phyloP scores from a whole-genome alignment of 768 basidiomycete genomes.

The Russula virescens region DNA sequence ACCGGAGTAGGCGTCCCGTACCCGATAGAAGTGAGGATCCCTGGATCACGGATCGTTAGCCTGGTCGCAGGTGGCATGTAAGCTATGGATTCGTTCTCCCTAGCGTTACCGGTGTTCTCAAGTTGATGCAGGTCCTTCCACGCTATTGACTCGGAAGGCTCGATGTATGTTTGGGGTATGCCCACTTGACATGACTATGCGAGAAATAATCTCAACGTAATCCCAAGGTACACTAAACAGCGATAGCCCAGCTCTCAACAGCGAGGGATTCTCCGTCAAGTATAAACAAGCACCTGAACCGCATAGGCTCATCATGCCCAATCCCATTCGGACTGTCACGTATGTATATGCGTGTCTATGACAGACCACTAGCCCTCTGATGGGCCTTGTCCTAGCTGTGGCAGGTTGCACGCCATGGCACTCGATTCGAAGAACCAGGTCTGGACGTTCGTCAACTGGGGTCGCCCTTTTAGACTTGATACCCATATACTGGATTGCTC shows the following conservation, averaged over 20 bases:
- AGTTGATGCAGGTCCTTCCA: conserved; percentile 66
- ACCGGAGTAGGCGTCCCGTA: conserved; percentile 47
- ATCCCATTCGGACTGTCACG: conserved; percentile 61
- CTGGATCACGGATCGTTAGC: conserved; percentile 58
- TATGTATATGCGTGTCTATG: conserved; percentile 27
- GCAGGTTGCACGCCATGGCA: conserved; percentile 63
- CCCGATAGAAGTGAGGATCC: conserved; percentile 58
- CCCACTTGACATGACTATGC: conserved; percentile 4
- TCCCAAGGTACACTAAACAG: conserved; percentile 57
- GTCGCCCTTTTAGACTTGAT: conserved; percentile 61
- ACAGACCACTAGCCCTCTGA: background rate
- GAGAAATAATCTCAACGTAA: background rate
- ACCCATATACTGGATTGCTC: conserved; percentile 37
- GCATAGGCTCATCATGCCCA: conserved; percentile 52
- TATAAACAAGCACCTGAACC: conserved; percentile 49
- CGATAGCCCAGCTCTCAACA: conserved; percentile 33
- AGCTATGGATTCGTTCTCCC: conserved; percentile 26
- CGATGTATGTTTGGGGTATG: conserved; percentile 77
- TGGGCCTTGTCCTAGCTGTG: conserved; percentile 48
- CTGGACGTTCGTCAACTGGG: conserved; percentile 77
- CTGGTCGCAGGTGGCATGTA: conserved; percentile 82
- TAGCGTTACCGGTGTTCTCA: background rate
- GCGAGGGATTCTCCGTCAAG: conserved; percentile 53
- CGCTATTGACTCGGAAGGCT: conserved; percentile 70
- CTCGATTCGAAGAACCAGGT: conserved; percentile 55